Evolutionary conservation across 768 basidiomycete genomes (phyloP), one percentile per base, ranked within the genome.

Genomic region (Rhodotorula paludigena): DNA sequence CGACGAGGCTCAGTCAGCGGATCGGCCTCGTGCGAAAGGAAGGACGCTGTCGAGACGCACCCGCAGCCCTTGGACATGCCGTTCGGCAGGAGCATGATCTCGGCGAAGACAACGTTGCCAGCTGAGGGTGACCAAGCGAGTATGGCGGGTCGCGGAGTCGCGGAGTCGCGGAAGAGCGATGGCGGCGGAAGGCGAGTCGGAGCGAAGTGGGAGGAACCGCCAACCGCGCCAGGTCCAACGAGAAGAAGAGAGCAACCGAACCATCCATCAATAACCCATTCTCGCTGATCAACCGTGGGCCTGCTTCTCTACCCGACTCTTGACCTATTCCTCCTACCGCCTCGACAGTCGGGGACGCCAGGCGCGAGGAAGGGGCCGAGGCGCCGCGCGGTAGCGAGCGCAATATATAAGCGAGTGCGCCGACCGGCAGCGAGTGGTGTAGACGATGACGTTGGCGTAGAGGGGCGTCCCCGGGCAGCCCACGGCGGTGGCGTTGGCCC

Each of bases 21-120:
- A n/a, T n/a, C n/a, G n/a, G n/a, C n/a, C n/a, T n/a, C n/a, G n/a
- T n/a, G n/a, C n/a, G n/a, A n/a, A n/a, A n/a, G n/a, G 32, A 7
- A 9, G 32, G 49, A 23, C 1, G 20, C 33, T 39, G 28, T 20
- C 44, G 32, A 53, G 48, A 84, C 93, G 80, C 76, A 97, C 96
- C 94, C 94, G 87, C 94, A 99, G 78, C 94, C 94, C 80, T 99
- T 99, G 33, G 93, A 97, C 61, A 94, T 85, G 38, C 94, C 94
- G 30, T 89, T 93, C 23, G 94, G 94, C 11, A 96, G 96, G 74
- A 92, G 83, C 77, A 99, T 86, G 75, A 99, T 92, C 87, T 99
- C 94, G 85, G 94, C 90, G 86, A 99, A 99, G 80, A 94, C 87
- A 78, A 97, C 93, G 84, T 93, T 92, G 84, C 94, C 94, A 86